Percentiles rank a stretch among this genome's conserved stretches.
phyloP scores from a whole-genome alignment of 1,284 basidiomycete species.

The Ustilago shanxiensis region DNA sequence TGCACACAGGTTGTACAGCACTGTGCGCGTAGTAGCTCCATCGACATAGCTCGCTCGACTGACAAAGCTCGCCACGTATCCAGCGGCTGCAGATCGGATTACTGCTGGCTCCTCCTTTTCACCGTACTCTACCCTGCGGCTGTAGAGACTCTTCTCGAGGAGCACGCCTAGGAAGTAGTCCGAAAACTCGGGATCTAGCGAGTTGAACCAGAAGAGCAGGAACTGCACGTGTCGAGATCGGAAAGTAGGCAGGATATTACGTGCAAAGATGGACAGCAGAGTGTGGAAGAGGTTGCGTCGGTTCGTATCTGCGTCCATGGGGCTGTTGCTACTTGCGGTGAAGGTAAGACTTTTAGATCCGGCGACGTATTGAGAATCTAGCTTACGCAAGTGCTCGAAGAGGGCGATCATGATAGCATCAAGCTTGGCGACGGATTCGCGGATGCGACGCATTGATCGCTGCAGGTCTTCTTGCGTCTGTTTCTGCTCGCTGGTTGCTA shows the following conservation, averaged over 20 bases:
- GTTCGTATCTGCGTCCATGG: constrained; percentile 45
- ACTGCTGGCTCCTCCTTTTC: constrained; percentile 58
- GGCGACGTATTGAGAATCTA: constrained; percentile 47
- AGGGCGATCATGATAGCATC: constrained; percentile 87
- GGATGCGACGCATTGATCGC: constrained; percentile 72
- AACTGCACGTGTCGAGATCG: constrained; percentile 98
- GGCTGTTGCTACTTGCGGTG: constrained; percentile 22
- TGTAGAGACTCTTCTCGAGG: constrained; percentile 87
- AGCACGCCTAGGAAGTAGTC: constrained; percentile 94
- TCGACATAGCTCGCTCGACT: constrained; percentile 90
- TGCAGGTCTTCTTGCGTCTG: constrained; percentile 50
- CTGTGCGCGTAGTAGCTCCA: constrained; percentile 79
- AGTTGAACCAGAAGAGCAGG: constrained; percentile 93
- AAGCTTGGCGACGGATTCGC: constrained; percentile 88
- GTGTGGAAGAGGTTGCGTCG: constrained; percentile 77
- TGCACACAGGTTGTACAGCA: constrained; percentile 85
- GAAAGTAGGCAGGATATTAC: constrained; percentile 92
- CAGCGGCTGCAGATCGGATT: constrained; percentile 65
- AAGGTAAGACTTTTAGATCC: constrained; percentile 35
- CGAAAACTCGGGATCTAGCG: constrained; percentile 86
- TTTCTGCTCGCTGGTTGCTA: constrained; percentile 35
- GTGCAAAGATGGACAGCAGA: constrained; percentile 91
- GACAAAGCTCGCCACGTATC: constrained; percentile 81
- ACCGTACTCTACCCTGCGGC: constrained; percentile 30
- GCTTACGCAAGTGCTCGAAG: constrained; percentile 82